Evolutionary conservation across 2,329 filamentous ascomycete genomes (phyloP), one percentile per base, ranked within the genome.

Genomic region (Cercospora nicotianae): DNA sequence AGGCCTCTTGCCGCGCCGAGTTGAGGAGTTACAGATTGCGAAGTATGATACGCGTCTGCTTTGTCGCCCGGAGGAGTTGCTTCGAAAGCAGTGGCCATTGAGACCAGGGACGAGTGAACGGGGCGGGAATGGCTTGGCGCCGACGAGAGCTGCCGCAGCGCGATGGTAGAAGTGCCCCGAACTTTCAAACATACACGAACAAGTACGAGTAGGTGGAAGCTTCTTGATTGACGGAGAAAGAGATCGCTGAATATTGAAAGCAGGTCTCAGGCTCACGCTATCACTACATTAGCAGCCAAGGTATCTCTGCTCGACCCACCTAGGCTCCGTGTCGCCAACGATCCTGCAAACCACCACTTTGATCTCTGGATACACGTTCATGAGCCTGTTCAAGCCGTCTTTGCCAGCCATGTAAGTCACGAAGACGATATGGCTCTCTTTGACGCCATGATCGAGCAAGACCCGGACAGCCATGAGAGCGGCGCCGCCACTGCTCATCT

Each of bases 401-500:
- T 89, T 89, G 8, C 94, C 94, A 3, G 94, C 94, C 72, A 93
- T 91, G 77, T 96, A 97, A 3, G 94, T 97, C 45, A 96, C 94
- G 78, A 98, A 90, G 36, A 97, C 92, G 72, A 99, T 97, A 72
- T 86, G 90, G 57, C 92, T 87, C 77, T 95, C 90, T 5, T 87
- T 82, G 6, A 98, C 94, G 10, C 95, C 95, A 76, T 98, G 94
- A 78, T 99, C 95, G 16, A 97, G 89, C 63, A 99, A 83, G n/a
- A 98, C 92, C 76, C 95, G 91, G 51, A 98, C 94, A 0, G 95
- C 93, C 95, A 99, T 99, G 67, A 99, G 82, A 4, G 88, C 88
- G 12, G 88, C 87, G 39, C 94, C 94, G 53, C 95, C 95, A 69
- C 90, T 94, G 28, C 92, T 93, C 91, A 98, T 97, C 78, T 99